Evolutionary conservation across 2,329 filamentous ascomycete genomes (phyloP).

Genomic region (Arthrobotrys musiformis): DNA sequence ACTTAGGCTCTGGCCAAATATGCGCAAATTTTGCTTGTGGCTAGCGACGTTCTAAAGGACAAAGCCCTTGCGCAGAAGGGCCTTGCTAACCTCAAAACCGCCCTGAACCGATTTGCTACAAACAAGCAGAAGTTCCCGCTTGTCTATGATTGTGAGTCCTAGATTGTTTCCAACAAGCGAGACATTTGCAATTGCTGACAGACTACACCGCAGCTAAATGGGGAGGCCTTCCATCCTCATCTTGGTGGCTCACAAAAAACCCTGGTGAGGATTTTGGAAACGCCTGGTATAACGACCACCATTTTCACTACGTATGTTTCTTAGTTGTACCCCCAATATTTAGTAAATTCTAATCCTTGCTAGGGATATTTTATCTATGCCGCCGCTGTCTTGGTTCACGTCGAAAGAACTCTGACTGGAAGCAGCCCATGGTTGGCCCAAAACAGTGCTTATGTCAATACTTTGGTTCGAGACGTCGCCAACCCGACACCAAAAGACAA

Average conservation of each 20-base stretch:
- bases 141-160: slow-evolving; percentile 71
- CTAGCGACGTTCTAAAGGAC: slow-evolving; percentile 73
- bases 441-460: slow-evolving; percentile 84
- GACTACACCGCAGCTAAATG: slow-evolving; percentile 68
- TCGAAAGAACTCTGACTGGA: slow-evolving; percentile 54
- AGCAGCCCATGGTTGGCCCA: slow-evolving; percentile 69
- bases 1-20: slow-evolving; percentile 78
- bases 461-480: slow-evolving; percentile 81
- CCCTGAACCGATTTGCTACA: slow-evolving; percentile 73
- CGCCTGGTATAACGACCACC: slow-evolving; percentile 80
- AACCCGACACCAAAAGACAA: slow-evolving; percentile 78
- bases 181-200: slow-evolving; percentile 7
- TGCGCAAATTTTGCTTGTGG: slow-evolving; percentile 74
- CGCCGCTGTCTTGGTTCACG: slow-evolving; percentile 80
- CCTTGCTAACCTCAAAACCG: slow-evolving; percentile 72
- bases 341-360: slow-evolving; percentile 66
- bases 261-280: slow-evolving; percentile 86
- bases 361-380: slow-evolving; percentile 86
- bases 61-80: slow-evolving; percentile 69
- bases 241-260: slow-evolving; percentile 76
- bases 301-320: slow-evolving; percentile 72
- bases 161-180: not conserved
- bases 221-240: slow-evolving; percentile 83
- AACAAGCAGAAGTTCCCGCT: slow-evolving; percentile 76
- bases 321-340: slow-evolving; percentile 66